A percentile compares a stretch with the other conserved stretches of the same genome.
These are phyloP conservation scores for Nicotiana tabacum DNA, from an alignment of 257 asterid species.

Conservation along the genomic window DNA sequence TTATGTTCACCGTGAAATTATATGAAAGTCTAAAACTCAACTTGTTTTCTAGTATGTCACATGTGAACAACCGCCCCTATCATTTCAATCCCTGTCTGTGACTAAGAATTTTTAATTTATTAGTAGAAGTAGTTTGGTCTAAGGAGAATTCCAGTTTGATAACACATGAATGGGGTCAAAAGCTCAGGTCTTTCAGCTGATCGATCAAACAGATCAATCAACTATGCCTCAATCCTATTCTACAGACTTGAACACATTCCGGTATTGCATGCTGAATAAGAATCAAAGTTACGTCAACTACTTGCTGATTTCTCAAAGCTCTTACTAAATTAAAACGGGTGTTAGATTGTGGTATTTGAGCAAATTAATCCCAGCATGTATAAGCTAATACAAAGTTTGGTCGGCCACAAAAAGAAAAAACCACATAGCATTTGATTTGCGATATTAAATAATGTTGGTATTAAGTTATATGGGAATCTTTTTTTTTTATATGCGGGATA, in stretches of 20 bases:
- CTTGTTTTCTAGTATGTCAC: not conserved
- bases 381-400: too few species aligned
- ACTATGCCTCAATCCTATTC: not conserved
- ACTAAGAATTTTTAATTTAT: not conserved
- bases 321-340: too few species aligned
- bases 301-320: too few species aligned
- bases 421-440: too few species aligned
- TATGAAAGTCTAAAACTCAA: not conserved
- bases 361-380: too few species aligned
- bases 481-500: too few species aligned
- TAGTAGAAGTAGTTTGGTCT: not conserved
- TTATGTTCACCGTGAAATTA: not conserved
- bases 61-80: not conserved
- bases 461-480: too few species aligned
- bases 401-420: too few species aligned
- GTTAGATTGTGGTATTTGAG: too few species aligned
- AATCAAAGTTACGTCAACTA: not conserved
- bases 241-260: not conserved
- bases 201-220: not conserved
- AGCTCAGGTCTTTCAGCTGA: not conserved
- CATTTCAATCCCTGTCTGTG: not conserved
- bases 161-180: not conserved
- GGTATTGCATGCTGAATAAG: not conserved
- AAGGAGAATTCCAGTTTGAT: not conserved
- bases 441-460: too few species aligned